Base-by-base conservation (phyloP, 176 grass and related monocot genomes). In the Hordeum marinum region DNA sequence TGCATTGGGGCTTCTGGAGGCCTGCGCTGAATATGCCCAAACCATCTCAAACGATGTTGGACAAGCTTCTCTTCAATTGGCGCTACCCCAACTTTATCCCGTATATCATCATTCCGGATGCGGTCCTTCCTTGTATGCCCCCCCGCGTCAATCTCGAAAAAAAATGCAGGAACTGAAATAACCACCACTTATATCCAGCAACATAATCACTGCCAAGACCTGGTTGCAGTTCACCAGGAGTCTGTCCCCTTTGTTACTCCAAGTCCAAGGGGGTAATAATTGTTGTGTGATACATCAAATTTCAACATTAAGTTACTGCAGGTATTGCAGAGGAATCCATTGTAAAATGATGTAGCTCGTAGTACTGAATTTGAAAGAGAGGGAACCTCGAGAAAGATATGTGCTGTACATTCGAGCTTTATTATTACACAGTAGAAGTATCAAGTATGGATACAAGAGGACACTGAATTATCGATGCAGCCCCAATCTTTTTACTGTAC, bases 381-480 rank as follows among this genome's bases (percentile, higher is more conserved):
- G 20, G n/a, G 40, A 41, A 75, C 15, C 39, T 14, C 40, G 8
- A 26, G 40, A 2, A 45, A 45, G 48, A 72, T 72, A 73, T 48
- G 24, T 18, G 7, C 9, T 45, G 23, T 43, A 72, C 37, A 72
- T 11, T 71, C 21, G 0, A 46, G 41, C 43, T 52, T 75, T 55
- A 75, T 75, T 55, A 75, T 75, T 75, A 52, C 72, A 75, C 27
- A 54, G 9, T 21, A 75, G 7, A 21, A 75, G 31, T 54, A 55
- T 10, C 78, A 54, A 8, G 80, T 57, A n/a, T 83, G 20, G n/a
- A 90, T 45, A 32, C 24, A 87, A 24, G 45, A 68, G 45, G 20
- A 24, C n/a, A 69, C 2, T n/a, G 17, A 63, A 35, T 37, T 25
- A 86, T 8, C 24, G 15, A 69, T 48, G 39, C 52, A 15, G 60